Percentiles rank a stretch among this genome's conserved stretches.
phyloP scores from a whole-genome alignment of 1,284 basidiomycete species.

The Peniophora sp. region DNA sequence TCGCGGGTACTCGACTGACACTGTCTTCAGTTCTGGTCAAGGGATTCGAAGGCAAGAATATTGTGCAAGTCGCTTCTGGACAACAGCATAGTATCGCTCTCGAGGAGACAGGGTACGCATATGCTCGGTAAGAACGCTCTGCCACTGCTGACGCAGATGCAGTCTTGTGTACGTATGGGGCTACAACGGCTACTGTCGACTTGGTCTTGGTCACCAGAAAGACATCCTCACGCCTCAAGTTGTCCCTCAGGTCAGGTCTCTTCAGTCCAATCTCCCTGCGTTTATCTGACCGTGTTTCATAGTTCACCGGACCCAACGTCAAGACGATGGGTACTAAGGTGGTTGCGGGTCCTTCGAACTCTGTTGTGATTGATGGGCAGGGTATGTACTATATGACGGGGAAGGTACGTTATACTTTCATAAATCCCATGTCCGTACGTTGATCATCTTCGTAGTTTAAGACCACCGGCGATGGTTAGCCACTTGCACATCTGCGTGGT shows the following conservation, averaged over 20 bases:
- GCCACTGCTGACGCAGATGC: constrained; percentile 5
- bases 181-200: constrained; percentile 74
- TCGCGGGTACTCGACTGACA: constrained; percentile 3
- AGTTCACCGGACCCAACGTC: constrained; percentile 71
- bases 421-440: constrained; percentile 1
- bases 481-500: constrained; percentile 13
- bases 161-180: constrained; percentile 84
- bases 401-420: constrained; percentile 38
- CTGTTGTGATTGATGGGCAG: constrained; percentile 79
- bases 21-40: constrained; percentile 52
- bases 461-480: constrained; percentile 79
- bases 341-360: constrained; percentile 77
- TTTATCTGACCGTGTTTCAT: constrained; percentile 4
- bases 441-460: constrained; percentile 63
- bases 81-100: constrained; percentile 83
- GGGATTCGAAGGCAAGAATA: constrained; percentile 66
- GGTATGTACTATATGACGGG: constrained; percentile 82
- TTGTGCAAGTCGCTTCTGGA: constrained; percentile 78
- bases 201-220: constrained; percentile 79
- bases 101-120: constrained; percentile 60
- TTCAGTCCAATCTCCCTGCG: neutral
- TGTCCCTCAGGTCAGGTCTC: constrained; percentile 55
- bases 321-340: constrained; percentile 58
- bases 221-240: constrained; percentile 71
- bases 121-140: neutral